Base-by-base conservation (phyloP, 768 basidiomycete species). In the Psilocybe tampanensis region DNA sequence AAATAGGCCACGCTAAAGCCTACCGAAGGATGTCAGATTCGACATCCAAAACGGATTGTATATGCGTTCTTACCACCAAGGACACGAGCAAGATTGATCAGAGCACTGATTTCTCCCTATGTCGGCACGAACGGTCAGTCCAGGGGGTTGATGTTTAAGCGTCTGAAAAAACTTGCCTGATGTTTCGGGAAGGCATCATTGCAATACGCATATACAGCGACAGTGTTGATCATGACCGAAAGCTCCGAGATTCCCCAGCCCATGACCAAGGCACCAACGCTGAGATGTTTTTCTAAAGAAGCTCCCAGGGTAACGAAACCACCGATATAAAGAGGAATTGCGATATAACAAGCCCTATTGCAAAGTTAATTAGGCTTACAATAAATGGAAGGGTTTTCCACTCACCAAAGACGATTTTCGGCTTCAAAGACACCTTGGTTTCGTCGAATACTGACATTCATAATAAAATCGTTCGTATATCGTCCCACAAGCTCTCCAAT, bases 181-280 rank as follows among this genome's bases (percentile, higher is more conserved):
- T 65, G 66, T 32, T 64, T 66, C 0, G 71, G 64, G 62, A 71
- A 74, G 11, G 68, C 68, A 42, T 70, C 72, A 47, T 71, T 70
- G 50, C 69, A 64, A 49, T 74, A 85, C 65, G 73, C 69, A 74
- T 85, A 88, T 15, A 87, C 75, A 2, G 83, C 83, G 49, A 86
- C 85, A 1, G 86, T 88, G 66, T 78, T 81, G 58, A 88, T 77
- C 78, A 88, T 80, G 59, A 83, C 69, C 0, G 81, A 74, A 6
- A 85, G 71, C 55, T 85, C 76, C 1, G 85, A 79, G 53, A 88
- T 80, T 12, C 84, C 86, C 88, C 88, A 89, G 17, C 87, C 87
- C 72, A 88, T 81, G 53, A 88, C 74, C 24, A 88, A 66, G 1
- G 80, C 84, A 8, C 75, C 83, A 18, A 80, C 68, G 24, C 75